phyloP scores from a whole-genome alignment of 2,329 filamentous ascomycete species.

The Calonectria pseudoturangicola region DNA sequence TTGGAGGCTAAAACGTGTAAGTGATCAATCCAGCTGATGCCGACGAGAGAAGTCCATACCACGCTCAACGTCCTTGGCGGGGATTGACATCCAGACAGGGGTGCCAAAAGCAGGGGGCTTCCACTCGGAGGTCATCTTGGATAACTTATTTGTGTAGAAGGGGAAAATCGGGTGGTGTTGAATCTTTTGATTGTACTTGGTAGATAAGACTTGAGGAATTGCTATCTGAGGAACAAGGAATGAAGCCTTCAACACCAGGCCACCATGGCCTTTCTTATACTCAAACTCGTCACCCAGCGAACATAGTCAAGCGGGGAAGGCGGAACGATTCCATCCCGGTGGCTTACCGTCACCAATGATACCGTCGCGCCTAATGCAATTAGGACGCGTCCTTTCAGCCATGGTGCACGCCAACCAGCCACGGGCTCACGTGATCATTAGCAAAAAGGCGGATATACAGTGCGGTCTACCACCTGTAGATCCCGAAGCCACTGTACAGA shows the following conservation, averaged over 20 bases:
- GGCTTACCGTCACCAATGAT: slow-evolving; percentile 47
- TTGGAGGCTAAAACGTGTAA: slow-evolving; percentile 46
- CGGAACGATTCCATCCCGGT: slow-evolving; percentile 47
- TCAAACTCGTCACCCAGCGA: slow-evolving; percentile 25
- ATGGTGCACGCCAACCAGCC: slow-evolving; percentile 43
- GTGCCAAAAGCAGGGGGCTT: slow-evolving; percentile 55
- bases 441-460: slow-evolving; percentile 27
- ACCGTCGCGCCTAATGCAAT: slow-evolving; percentile 46
- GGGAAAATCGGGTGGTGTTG: background rate
- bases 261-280: slow-evolving; percentile 44
- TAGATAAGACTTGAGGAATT: background rate
- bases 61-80: slow-evolving; percentile 53
- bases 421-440: slow-evolving; percentile 46
- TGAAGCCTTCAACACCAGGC: slow-evolving; percentile 27
- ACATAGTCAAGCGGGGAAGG: slow-evolving; percentile 27
- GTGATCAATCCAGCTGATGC: background rate
- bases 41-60: slow-evolving; percentile 42
- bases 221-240: slow-evolving; percentile 25
- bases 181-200: background rate
- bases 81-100: slow-evolving; percentile 56
- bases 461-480: slow-evolving; percentile 16
- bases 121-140: slow-evolving; percentile 54
- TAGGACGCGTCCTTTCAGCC: slow-evolving; percentile 46
- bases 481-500: slow-evolving; percentile 20
- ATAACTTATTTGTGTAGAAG: background rate